Conservation (phyloP, 495 filamentous ascomycete genomes). For the Neurospora pannonica region DNA sequence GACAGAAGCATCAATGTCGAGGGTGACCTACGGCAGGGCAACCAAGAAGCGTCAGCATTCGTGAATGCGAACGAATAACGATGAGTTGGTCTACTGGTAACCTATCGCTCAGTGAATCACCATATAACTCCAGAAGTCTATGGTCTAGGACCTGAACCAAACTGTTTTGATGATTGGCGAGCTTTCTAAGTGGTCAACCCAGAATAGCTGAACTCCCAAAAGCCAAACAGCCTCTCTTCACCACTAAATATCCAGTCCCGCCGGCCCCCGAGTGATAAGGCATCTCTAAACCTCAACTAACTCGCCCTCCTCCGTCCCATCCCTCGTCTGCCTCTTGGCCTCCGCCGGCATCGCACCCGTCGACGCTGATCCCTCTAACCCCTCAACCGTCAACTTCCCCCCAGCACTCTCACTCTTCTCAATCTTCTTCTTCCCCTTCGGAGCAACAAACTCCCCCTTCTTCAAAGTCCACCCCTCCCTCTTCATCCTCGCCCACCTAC, state of each 20-base stretch:
- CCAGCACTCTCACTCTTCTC: background rate
- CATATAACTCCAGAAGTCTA: no score
- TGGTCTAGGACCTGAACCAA: no score
- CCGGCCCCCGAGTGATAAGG: background rate
- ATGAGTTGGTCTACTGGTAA: no score
- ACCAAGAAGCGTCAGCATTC: no score
- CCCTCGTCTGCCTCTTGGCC: background rate
- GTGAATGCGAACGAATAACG: no score
- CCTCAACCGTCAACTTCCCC: background rate
- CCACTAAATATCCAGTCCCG: background rate
- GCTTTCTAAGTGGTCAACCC: no score
- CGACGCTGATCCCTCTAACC: background rate
- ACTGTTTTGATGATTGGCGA: no score
- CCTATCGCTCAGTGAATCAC: no score
- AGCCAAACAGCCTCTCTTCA: background rate
- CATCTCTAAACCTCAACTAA: background rate
- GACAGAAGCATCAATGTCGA: no score
- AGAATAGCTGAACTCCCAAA: background rate
- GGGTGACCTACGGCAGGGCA: no score
- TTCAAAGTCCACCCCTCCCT: constrained; percentile 52
- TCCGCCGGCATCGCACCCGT: background rate
- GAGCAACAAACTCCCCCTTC: constrained; percentile 39
- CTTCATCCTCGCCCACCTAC: constrained; percentile 56
- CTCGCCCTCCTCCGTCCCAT: background rate
- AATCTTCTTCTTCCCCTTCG: constrained; percentile 7